Conservation (phyloP, 139 green algal genomes). For the Deuterostichococcus epilithicus region DNA sequence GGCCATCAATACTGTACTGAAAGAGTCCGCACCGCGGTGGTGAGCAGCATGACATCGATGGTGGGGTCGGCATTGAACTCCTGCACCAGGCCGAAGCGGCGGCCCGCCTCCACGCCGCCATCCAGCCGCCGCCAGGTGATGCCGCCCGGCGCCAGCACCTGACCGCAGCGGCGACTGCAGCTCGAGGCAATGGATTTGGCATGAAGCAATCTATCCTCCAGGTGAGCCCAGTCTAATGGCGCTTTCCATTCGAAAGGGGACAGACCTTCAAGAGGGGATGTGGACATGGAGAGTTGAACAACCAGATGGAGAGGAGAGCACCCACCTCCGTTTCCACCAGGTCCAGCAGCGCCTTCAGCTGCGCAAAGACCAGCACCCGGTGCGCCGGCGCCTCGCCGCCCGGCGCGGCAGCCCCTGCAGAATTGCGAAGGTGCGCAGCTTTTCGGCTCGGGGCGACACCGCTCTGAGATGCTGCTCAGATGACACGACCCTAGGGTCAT, state of each 20-base stretch:
- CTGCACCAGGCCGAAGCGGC: conserved; percentile 77
- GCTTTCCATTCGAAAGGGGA: too few species aligned
- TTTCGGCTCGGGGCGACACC: too few species aligned
- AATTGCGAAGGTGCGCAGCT: background rate
- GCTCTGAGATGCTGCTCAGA: too few species aligned
- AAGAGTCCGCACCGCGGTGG: conserved; percentile 59
- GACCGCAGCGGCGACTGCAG: background rate
- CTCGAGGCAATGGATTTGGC: too few species aligned
- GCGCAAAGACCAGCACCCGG: conserved; percentile 93
- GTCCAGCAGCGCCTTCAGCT: conserved; percentile 87
- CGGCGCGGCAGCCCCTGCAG: conserved; percentile 2
- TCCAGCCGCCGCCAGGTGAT: conserved; percentile 89
- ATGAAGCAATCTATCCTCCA: too few species aligned
- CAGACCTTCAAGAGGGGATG: too few species aligned
- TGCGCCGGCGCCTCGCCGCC: conserved; percentile 40
- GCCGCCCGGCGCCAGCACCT: conserved; percentile 45
- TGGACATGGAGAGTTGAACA: background rate
- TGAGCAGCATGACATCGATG: conserved; percentile 95
- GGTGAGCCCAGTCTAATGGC: too few species aligned
- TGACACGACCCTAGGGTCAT: too few species aligned
- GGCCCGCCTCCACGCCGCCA: conserved; percentile 66
- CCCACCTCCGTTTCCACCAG: conserved; percentile 77
- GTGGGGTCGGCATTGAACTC: conserved; percentile 96
- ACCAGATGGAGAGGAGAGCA: background rate
- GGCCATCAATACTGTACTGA: too few species aligned